Evolutionary conservation across 2,329 filamentous ascomycete species (phyloP).

Genomic region (Akanthomyces uredinophilus): DNA sequence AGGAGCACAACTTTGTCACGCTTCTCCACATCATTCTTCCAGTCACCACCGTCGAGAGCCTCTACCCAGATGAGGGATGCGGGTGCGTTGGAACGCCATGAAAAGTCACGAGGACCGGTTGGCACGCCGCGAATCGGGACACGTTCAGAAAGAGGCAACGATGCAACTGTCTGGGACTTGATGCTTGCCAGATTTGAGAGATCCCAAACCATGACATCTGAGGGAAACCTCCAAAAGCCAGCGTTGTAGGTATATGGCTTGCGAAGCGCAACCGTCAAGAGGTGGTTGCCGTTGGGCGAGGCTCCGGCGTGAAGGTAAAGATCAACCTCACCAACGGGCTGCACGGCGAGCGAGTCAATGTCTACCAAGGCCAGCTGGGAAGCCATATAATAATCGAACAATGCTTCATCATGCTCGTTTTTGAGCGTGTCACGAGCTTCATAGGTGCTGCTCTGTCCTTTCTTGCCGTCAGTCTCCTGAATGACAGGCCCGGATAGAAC

Average conservation of each 20-base stretch:
- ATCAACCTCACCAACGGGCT: not conserved
- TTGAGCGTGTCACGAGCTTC: conserved; percentile 9
- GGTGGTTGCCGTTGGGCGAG: conserved; percentile 6
- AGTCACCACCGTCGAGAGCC: conserved; percentile 6
- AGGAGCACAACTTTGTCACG: conserved; percentile 12
- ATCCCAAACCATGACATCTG: not conserved
- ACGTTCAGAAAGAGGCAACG: conserved; percentile 2
- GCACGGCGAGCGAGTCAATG: not conserved
- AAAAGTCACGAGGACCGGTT: not conserved
- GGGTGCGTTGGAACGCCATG: conserved; percentile 6
- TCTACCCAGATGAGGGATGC: not conserved
- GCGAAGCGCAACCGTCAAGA: not conserved
- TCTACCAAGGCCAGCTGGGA: conserved; percentile 8
- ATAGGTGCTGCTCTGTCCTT: conserved; percentile 9
- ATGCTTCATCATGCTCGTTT: conserved; percentile 6
- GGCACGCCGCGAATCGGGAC: conserved; percentile 5
- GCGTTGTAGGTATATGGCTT: conserved; percentile 2
- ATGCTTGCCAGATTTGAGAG: not conserved
- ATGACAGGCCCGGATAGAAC: not conserved
- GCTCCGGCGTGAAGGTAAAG: not conserved
- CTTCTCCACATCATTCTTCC: not conserved
- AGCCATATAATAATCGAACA: conserved; percentile 7
- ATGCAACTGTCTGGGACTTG: not conserved
- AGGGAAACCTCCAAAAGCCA: not conserved
- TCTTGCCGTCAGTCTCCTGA: conserved; percentile 7